Evolutionary conservation across 495 filamentous ascomycete species (phyloP).

Genomic region (Aspergillus kassunensis): DNA sequence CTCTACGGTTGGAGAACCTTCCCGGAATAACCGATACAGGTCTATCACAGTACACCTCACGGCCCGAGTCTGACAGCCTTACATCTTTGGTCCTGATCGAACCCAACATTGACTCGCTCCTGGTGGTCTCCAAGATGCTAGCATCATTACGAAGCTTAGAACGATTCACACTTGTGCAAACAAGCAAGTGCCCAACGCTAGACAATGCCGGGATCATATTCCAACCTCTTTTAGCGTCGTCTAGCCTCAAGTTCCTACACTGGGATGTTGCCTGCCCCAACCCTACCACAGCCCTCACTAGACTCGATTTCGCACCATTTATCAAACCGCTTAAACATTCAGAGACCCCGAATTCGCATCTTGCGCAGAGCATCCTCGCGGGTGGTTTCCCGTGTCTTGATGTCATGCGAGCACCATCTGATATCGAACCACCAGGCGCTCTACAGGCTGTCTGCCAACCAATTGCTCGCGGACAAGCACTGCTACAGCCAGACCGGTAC

Average conservation of each 20-base stretch:
- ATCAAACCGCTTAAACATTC: constrained; percentile 31
- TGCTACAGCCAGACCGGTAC: constrained; percentile 47
- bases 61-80: constrained; percentile 51
- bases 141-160: constrained; percentile 59
- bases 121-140: constrained; percentile 71
- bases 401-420: constrained; percentile 65
- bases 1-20: constrained; percentile 70
- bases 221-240: constrained; percentile 66
- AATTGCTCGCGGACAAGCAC: constrained; percentile 42
- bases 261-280: constrained; percentile 70
- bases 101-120: constrained; percentile 60
- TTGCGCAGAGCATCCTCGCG: constrained; percentile 67
- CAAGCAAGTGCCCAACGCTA: constrained; percentile 53
- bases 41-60: constrained; percentile 67
- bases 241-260: constrained; percentile 63
- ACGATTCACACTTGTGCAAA: constrained; percentile 68
- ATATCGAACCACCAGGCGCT: constrained; percentile 61
- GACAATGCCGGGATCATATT: constrained; percentile 57
- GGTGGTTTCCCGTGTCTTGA: constrained; percentile 68
- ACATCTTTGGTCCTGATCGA: constrained; percentile 62
- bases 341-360: constrained; percentile 60
- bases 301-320: constrained; percentile 39
- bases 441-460: constrained; percentile 70
- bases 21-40: constrained; percentile 73
- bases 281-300: constrained; percentile 35